Conservation (phyloP, 176 grass and related monocot genomes). For the Phragmites australis region DNA sequence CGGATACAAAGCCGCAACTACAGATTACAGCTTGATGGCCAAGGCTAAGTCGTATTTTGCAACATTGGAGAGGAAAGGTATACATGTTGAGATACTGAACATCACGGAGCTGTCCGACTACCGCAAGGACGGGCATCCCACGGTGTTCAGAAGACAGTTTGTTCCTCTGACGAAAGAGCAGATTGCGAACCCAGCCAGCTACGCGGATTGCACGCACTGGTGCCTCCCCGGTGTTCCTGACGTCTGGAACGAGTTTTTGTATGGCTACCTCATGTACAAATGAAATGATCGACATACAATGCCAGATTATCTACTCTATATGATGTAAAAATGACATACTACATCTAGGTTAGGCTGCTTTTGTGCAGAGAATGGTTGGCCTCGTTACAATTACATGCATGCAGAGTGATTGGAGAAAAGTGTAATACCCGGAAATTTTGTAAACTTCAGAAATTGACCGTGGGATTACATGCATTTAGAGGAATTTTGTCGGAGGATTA, state of each 20-base stretch:
- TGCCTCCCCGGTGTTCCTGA: constrained; percentile 68
- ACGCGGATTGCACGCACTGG: constrained; percentile 66
- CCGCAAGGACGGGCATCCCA: constrained; percentile 71
- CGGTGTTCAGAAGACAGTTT: constrained; percentile 52
- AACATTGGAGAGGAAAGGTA: constrained; percentile 42
- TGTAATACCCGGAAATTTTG: too few species aligned
- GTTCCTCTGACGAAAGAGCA: constrained; percentile 39
- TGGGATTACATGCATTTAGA: too few species aligned
- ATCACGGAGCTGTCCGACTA: constrained; percentile 68
- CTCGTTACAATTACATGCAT: neutral
- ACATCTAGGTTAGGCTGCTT: constrained; percentile 27
- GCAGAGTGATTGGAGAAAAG: too few species aligned
- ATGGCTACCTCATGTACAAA: constrained; percentile 48
- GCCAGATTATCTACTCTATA: neutral
- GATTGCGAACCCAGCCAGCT: constrained; percentile 48
- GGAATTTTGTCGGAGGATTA: too few species aligned
- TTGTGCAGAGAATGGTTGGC: neutral
- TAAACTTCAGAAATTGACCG: too few species aligned
- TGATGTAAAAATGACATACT: constrained; percentile 10
- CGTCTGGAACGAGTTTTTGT: constrained; percentile 65
- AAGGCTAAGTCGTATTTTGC: constrained; percentile 35
- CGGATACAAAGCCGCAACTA: constrained; percentile 44
- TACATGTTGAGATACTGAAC: constrained; percentile 59
- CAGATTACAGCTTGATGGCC: constrained; percentile 62
- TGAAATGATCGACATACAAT: neutral